phyloP scores from a whole-genome alignment of 169 alveolate species.

The Babesia microti region DNA sequence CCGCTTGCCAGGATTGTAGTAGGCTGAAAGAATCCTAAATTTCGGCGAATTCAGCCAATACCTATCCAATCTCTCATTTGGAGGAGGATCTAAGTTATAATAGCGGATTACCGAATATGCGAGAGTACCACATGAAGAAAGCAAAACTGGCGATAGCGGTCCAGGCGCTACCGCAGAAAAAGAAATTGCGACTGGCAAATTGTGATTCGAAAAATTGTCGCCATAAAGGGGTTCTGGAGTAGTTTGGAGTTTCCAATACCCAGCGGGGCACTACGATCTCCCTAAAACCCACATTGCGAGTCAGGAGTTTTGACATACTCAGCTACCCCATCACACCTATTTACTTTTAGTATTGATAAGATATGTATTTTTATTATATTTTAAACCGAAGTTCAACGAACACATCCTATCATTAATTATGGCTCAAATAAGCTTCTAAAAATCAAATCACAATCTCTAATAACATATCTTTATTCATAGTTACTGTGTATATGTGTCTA shows the following conservation, averaged over 20 bases:
- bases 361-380: too few species aligned
- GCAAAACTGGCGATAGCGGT: conserved; percentile 73
- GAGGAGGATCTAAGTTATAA: conserved; percentile 62
- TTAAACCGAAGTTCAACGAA: too few species aligned
- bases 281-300: conserved; percentile 51
- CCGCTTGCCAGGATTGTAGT: conserved; percentile 72
- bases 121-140: conserved; percentile 63
- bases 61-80: conserved; percentile 68
- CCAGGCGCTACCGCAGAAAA: conserved; percentile 75
- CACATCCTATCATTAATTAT: too few species aligned
- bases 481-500: neutral
- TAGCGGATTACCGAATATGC: conserved; percentile 50
- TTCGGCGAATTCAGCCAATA: conserved; percentile 74
- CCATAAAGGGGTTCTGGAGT: conserved; percentile 70
- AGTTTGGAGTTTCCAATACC: conserved; percentile 72
- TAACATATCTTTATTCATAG: neutral
- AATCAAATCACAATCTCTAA: neutral
- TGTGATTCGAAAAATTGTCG: conserved; percentile 70
- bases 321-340: too few species aligned
- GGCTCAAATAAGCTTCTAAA: too few species aligned
- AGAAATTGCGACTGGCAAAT: conserved; percentile 60
- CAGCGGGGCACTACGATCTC: conserved; percentile 60
- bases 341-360: too few species aligned
- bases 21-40: conserved; percentile 72
- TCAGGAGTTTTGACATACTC: conserved; percentile 11